Evolutionary conservation across 257 asterid genomes (phyloP).

Genomic region (Solanum medicagineum): DNA sequence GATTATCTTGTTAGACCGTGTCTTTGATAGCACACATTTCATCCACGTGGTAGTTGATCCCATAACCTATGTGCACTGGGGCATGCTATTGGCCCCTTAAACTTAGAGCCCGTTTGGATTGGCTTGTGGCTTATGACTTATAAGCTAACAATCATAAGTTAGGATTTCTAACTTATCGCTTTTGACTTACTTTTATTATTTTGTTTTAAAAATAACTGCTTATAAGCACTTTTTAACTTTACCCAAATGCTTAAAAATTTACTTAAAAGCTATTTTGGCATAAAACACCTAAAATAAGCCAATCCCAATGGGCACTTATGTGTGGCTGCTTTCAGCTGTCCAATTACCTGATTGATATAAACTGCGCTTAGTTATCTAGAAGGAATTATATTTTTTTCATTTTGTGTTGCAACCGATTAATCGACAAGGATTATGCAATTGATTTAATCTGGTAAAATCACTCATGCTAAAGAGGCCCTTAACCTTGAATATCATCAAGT

Average conservation of each 20-base stretch:
- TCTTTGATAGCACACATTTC: not conserved
- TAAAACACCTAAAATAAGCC: too few species aligned
- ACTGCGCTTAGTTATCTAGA: not conserved
- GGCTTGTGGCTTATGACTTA: too few species aligned
- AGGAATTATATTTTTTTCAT: not conserved
- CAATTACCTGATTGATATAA: not conserved
- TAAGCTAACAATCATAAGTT: too few species aligned
- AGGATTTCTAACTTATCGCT: too few species aligned
- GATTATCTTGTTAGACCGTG: not conserved
- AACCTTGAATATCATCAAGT: not conserved
- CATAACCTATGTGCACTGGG: not conserved
- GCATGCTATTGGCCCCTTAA: not conserved
- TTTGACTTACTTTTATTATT: too few species aligned
- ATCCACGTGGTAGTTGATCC: not conserved
- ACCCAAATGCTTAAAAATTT: too few species aligned
- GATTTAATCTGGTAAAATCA: not conserved
- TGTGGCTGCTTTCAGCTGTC: not conserved
- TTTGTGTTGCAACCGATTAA: not conserved
- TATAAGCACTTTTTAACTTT: too few species aligned
- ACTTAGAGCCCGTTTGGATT: not conserved
- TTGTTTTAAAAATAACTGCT: too few species aligned
- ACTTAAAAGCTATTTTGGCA: too few species aligned
- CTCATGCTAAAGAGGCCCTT: not conserved
- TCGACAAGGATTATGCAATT: not conserved
- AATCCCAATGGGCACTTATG: too few species aligned